phyloP scores from a whole-genome alignment of 768 basidiomycete genomes.

The Lactarius deliciosus region DNA sequence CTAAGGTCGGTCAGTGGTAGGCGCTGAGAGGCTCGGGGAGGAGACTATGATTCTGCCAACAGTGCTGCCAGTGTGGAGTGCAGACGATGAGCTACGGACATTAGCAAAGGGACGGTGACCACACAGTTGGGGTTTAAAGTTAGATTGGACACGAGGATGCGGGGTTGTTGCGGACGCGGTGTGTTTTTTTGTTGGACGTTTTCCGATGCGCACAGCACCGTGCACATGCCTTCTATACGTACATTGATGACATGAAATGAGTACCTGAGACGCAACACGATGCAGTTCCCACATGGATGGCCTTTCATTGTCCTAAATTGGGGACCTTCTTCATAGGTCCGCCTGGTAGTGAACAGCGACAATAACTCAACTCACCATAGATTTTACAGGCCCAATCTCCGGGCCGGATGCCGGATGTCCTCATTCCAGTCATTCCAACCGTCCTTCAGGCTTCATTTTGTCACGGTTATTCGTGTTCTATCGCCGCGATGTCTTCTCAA shows the following conservation, averaged over 20 bases:
- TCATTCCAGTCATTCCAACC: no score
- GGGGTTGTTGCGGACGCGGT: neutral
- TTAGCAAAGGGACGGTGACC: neutral
- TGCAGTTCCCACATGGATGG: neutral
- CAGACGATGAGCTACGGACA: neutral
- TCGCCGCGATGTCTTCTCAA: neutral
- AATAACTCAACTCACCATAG: no score
- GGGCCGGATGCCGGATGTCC: neutral
- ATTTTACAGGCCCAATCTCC: no score
- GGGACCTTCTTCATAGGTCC: no score
- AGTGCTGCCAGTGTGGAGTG: no score
- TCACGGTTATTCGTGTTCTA: neutral
- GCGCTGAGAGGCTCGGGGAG: no score
- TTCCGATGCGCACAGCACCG: neutral
- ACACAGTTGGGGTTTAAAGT: neutral
- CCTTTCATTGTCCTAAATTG: neutral
- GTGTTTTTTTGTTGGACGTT: neutral
- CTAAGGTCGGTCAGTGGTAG: no score
- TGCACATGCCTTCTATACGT: neutral
- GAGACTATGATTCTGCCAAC: no score
- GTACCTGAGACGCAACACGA: neutral
- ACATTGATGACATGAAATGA: neutral
- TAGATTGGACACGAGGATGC: neutral
- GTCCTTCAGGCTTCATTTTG: neutral
- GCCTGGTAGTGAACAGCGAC: no score